Conservation (phyloP, 1,284 basidiomycete genomes). For the Peniophora sp. region DNA sequence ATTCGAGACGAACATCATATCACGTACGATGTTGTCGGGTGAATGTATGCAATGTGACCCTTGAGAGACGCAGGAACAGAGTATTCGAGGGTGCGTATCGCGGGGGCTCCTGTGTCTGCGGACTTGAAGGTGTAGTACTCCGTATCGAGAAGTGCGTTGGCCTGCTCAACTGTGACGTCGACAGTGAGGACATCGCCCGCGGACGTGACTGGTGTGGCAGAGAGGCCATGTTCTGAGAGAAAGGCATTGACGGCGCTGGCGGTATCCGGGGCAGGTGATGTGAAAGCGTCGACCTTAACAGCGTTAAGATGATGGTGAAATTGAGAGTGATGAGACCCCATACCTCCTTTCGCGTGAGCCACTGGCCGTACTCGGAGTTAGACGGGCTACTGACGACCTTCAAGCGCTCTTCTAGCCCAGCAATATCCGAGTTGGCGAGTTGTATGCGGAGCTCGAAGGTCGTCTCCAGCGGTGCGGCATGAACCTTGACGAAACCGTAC, state of each 20-base stretch:
- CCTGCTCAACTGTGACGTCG: slow-evolving; percentile 20
- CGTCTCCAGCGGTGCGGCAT: no score
- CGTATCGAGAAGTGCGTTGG: slow-evolving; percentile 24
- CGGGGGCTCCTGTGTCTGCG: slow-evolving; percentile 17
- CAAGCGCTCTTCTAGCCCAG: slow-evolving; percentile 16
- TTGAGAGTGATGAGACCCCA: background rate
- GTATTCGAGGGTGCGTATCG: slow-evolving; percentile 28
- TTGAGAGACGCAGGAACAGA: slow-evolving; percentile 25
- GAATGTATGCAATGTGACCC: slow-evolving; percentile 25
- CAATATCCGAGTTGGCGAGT: slow-evolving; percentile 5
- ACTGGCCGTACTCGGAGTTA: slow-evolving; percentile 23
- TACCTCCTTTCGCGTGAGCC: slow-evolving; percentile 27
- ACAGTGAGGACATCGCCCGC: slow-evolving; percentile 16
- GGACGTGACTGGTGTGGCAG: slow-evolving; percentile 16
- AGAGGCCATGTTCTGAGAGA: slow-evolving; percentile 23
- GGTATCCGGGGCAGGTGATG: slow-evolving; percentile 15
- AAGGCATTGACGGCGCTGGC: slow-evolving; percentile 24
- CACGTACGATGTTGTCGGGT: slow-evolving; percentile 17
- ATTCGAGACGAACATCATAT: background rate
- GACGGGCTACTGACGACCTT: slow-evolving; percentile 26
- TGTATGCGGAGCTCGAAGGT: no score
- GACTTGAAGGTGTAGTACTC: slow-evolving; percentile 27
- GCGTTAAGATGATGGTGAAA: background rate
- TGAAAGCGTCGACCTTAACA: slow-evolving; percentile 1
- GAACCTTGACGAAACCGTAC: no score